A percentile compares a stretch with the other conserved stretches of the same genome.
Evolutionary conservation across 768 basidiomycete genomes (phyloP).

Genomic region (Agaricus blazei): DNA sequence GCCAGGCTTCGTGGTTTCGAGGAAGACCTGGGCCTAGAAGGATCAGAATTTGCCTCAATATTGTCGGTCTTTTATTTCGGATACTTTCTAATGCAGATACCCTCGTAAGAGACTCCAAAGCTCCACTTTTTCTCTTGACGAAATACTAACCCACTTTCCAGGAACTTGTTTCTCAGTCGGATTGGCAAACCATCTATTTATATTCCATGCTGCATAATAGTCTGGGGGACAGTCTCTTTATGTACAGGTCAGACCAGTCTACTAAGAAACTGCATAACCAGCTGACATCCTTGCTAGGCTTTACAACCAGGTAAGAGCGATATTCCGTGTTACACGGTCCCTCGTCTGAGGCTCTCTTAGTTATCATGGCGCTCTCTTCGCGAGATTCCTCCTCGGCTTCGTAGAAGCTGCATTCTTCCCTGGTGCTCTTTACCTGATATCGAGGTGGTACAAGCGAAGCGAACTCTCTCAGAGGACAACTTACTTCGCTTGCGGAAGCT

Average conservation of each 20-base stretch:
- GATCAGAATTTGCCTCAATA: constrained; percentile 56
- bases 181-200: constrained; percentile 62
- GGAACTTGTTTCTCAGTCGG: constrained; percentile 65
- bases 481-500: constrained; percentile 62
- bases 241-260: constrained; percentile 35
- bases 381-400: constrained; percentile 75
- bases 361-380: constrained; percentile 60
- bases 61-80: constrained; percentile 63
- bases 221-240: constrained; percentile 59
- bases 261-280: not conserved
- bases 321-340: not conserved
- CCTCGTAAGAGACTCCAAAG: constrained; percentile 39
- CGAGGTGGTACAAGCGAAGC: constrained; percentile 68
- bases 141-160: constrained; percentile 17
- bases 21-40: constrained; percentile 49
- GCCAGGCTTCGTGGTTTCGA: constrained; percentile 66
- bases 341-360: constrained; percentile 22
- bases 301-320: constrained; percentile 31
- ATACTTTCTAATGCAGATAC: constrained; percentile 68
- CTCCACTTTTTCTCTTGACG: not conserved
- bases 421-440: constrained; percentile 58
- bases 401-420: constrained; percentile 71
- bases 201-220: constrained; percentile 54
- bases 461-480: constrained; percentile 71
- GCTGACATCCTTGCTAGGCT: constrained; percentile 21